Conservation (phyloP, 2,329 filamentous ascomycete species). For the Pseudofabraea citricarpa region DNA sequence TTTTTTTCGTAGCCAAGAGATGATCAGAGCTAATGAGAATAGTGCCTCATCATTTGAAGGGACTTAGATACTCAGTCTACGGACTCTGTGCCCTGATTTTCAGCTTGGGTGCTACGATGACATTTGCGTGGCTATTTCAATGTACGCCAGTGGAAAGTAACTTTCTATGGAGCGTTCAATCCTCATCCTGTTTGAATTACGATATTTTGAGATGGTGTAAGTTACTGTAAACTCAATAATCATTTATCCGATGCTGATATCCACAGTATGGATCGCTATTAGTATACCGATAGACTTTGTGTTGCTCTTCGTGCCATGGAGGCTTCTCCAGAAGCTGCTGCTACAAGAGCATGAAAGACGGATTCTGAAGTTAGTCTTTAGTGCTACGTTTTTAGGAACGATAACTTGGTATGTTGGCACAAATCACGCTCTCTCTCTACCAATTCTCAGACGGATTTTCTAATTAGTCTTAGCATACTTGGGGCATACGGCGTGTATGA, state of each 20-base stretch:
- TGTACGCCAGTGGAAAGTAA: constrained; percentile 24
- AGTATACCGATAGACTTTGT: constrained; percentile 24
- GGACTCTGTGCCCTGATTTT: constrained; percentile 19
- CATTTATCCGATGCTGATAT: constrained; percentile 4
- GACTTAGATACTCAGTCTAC: constrained; percentile 17
- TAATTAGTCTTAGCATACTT: constrained; percentile 3
- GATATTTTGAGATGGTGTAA: constrained; percentile 25
- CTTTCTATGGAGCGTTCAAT: constrained; percentile 18
- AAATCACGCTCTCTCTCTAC: not conserved
- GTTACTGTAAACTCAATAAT: constrained; percentile 4
- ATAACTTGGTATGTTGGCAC: constrained; percentile 22
- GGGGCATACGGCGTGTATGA: constrained; percentile 19
- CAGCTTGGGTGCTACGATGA: constrained; percentile 17
- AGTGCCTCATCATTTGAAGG: constrained; percentile 21
- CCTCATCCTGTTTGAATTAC: constrained; percentile 21
- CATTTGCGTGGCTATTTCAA: constrained; percentile 18
- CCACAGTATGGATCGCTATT: constrained; percentile 21
- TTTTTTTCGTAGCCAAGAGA: not conserved
- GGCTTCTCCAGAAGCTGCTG: constrained; percentile 17
- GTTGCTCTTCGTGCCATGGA: constrained; percentile 21
- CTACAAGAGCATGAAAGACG: constrained; percentile 20
- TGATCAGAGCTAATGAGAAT: not conserved
- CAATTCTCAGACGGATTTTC: not conserved
- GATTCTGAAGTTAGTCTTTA: constrained; percentile 23
- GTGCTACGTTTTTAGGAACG: constrained; percentile 24